Percentiles rank a stretch among this genome's conserved stretches.
Conservation (phyloP, 768 basidiomycete species). For the Xerocomellus dryophilus region DNA sequence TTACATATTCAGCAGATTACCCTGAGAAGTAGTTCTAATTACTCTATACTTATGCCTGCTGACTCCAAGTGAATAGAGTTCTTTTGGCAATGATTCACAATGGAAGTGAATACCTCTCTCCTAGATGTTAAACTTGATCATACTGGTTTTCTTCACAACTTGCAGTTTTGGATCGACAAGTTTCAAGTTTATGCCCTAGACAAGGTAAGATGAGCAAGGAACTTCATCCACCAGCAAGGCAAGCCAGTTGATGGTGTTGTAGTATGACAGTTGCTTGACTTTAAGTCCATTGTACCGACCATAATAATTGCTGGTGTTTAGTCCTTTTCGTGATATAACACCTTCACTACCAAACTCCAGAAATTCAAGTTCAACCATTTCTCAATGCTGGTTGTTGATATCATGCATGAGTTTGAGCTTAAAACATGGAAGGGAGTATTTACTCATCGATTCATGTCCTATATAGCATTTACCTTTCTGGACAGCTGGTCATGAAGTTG, state of each 20-base stretch:
- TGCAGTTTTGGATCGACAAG: background rate
- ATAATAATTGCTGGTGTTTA: background rate
- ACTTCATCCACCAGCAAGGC: background rate
- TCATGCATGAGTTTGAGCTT: conserved; percentile 41
- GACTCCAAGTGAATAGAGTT: background rate
- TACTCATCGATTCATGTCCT: conserved; percentile 34
- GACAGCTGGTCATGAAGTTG: conserved; percentile 16
- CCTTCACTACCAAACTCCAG: conserved; percentile 27
- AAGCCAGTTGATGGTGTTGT: background rate
- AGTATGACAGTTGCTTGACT: background rate
- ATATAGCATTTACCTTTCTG: background rate
- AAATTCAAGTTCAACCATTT: conserved; percentile 22
- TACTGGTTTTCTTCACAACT: conserved; percentile 13
- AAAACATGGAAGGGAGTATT: conserved; percentile 39
- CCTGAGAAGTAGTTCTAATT: background rate
- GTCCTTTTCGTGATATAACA: conserved; percentile 11
- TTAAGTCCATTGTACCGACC: background rate
- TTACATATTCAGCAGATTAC: background rate
- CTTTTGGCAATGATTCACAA: background rate
- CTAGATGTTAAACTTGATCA: background rate
- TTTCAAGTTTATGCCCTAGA: background rate
- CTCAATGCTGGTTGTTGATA: conserved; percentile 31
- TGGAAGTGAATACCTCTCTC: background rate
- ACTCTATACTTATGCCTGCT: background rate
- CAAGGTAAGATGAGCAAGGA: background rate